A percentile compares a stretch with the other conserved stretches of the same genome.
Conservation (phyloP, 306 rosid genomes). For the Prunus mira region DNA sequence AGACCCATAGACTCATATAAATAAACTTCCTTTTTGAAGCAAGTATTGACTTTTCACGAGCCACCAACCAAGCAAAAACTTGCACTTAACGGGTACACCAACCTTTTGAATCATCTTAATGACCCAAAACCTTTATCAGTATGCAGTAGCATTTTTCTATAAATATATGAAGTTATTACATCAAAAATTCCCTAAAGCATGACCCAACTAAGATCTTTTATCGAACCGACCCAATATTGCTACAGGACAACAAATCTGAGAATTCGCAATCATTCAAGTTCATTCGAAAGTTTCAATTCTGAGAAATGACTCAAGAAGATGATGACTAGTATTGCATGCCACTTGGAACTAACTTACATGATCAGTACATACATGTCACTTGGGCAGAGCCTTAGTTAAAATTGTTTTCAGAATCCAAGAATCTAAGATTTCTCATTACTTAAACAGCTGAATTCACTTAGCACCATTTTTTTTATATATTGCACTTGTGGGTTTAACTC, state of each 20-base stretch:
- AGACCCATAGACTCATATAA: background rate
- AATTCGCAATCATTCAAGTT: background rate
- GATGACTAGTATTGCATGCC: background rate
- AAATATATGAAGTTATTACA: background rate
- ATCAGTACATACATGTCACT: background rate
- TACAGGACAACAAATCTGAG: constrained; percentile 2
- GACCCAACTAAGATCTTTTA: background rate
- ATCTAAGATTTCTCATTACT: background rate
- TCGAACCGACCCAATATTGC: background rate
- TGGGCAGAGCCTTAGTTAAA: background rate
- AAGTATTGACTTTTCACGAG: background rate
- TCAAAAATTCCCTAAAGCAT: background rate
- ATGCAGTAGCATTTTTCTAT: background rate
- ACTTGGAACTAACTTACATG: background rate
- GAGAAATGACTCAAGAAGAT: background rate
- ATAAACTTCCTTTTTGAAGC: background rate
- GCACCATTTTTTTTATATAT: background rate
- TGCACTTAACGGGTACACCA: background rate
- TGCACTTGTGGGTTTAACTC: background rate
- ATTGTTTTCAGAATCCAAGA: background rate
- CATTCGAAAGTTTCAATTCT: background rate
- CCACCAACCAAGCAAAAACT: background rate
- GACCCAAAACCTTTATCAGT: background rate
- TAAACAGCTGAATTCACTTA: background rate
- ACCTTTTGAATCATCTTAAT: background rate